Percentiles rank a stretch among this genome's conserved stretches.
phyloP scores from a whole-genome alignment of 2,329 filamentous ascomycete genomes.

The Hirsutella rhossiliensis region DNA sequence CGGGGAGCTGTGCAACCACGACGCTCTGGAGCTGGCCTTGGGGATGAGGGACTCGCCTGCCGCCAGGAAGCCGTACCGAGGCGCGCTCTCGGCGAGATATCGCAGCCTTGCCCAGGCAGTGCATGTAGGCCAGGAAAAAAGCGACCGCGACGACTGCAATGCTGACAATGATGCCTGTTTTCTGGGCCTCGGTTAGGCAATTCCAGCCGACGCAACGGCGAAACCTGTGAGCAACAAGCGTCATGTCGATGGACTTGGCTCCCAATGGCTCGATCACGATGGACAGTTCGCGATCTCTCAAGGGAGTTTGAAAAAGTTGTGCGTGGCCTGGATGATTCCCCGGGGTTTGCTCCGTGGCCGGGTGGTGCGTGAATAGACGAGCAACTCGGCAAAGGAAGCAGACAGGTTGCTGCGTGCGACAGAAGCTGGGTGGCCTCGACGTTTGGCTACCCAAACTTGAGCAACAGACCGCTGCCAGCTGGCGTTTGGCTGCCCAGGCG shows the following conservation, averaged over 20 bases:
- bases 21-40: background rate
- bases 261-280: no score
- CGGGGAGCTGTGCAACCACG: conserved; percentile 1
- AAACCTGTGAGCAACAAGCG: background rate
- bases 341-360: no score
- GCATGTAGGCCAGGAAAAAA: conserved; percentile 20
- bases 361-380: no score
- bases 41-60: conserved; percentile 2
- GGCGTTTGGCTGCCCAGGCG: no score
- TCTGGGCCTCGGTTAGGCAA: conserved; percentile 23
- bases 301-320: no score
- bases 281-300: no score
- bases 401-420: no score
- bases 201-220: conserved; percentile 21
- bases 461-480: no score
- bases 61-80: conserved; percentile 4
- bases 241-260: background rate
- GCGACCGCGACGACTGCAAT: conserved; percentile 15
- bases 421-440: no score
- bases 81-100: conserved; percentile 2
- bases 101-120: conserved; percentile 16
- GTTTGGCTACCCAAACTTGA: no score
- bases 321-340: no score
- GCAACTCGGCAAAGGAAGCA: no score
- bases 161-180: conserved; percentile 27